A percentile compares a stretch with the other conserved stretches of the same genome.
phyloP scores from a whole-genome alignment of 2,329 filamentous ascomycete species.

The Xylariaceae sp. region DNA sequence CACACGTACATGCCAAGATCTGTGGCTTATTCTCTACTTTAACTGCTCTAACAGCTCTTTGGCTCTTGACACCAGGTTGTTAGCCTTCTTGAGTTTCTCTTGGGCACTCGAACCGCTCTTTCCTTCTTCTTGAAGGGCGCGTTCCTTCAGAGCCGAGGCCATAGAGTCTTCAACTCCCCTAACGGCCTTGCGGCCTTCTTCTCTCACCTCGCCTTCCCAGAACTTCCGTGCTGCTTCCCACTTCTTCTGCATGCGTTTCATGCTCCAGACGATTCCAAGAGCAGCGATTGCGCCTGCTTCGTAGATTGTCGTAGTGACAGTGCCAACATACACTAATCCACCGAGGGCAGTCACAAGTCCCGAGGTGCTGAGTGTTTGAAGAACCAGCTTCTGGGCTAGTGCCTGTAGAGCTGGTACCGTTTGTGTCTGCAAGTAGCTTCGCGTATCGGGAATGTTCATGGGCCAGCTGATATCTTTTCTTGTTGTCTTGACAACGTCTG shows the following conservation, averaged over 20 bases:
- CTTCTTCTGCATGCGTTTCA: constrained; percentile 54
- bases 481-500: not conserved
- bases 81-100: constrained; percentile 37
- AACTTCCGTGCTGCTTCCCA: constrained; percentile 57
- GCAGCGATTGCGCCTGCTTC: constrained; percentile 59
- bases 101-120: constrained; percentile 10
- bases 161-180: constrained; percentile 51
- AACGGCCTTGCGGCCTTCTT: constrained; percentile 60
- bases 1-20: constrained; percentile 9
- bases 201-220: constrained; percentile 63
- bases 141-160: constrained; percentile 39
- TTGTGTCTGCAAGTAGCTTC: constrained; percentile 59
- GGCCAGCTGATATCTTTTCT: constrained; percentile 54
- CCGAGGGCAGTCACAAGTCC: constrained; percentile 53
- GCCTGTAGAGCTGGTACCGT: constrained; percentile 68
- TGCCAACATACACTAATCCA: constrained; percentile 52
- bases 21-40: constrained; percentile 35
- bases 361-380: constrained; percentile 70
- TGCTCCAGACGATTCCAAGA: constrained; percentile 54
- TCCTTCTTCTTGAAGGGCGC: constrained; percentile 24
- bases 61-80: constrained; percentile 44
- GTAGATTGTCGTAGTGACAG: constrained; percentile 49
- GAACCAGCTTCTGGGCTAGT: constrained; percentile 65
- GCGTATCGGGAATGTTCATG: constrained; percentile 64
- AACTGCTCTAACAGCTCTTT: constrained; percentile 44